Conservation (phyloP, 352 stramenopile species). For the Phytophthora sp. region DNA sequence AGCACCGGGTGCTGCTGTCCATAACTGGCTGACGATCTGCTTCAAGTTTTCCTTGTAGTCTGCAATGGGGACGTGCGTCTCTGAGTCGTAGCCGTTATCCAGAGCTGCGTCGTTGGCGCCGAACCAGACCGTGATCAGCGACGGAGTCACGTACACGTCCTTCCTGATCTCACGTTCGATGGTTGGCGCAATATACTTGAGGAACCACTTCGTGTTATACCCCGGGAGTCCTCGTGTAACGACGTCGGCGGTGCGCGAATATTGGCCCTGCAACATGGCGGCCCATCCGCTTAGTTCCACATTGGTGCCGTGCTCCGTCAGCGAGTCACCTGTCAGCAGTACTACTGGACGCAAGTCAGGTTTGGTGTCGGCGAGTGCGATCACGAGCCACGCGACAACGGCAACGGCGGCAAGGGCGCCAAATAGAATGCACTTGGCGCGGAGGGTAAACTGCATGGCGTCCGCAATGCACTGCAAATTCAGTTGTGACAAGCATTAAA, state of each 20-base stretch:
- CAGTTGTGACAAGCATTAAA: conserved; percentile 18
- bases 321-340: conserved; percentile 46
- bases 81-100: conserved; percentile 20
- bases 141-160: conserved; percentile 17
- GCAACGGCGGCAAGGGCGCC: conserved; percentile 10
- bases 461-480: conserved; percentile 10
- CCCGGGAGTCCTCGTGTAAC: conserved; percentile 43
- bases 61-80: conserved; percentile 21
- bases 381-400: conserved; percentile 25
- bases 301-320: conserved; percentile 42
- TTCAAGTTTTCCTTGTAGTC: conserved; percentile 26
- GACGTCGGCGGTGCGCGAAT: conserved; percentile 45
- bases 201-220: conserved; percentile 57
- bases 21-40: conserved; percentile 15
- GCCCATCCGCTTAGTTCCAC: conserved; percentile 38
- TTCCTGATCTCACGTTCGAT: conserved; percentile 29
- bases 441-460: conserved; percentile 10
- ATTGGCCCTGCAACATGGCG: conserved; percentile 37
- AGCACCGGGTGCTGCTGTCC: conserved; percentile 13
- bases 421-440: conserved; percentile 12
- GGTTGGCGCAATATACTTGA: conserved; percentile 33
- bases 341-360: conserved; percentile 32
- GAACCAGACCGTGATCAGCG: conserved; percentile 33
- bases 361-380: conserved; percentile 21
- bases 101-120: conserved; percentile 33